These are phyloP conservation scores for Arctium minus DNA, from an alignment of 129 eudicot species.

Conservation along the genomic window DNA sequence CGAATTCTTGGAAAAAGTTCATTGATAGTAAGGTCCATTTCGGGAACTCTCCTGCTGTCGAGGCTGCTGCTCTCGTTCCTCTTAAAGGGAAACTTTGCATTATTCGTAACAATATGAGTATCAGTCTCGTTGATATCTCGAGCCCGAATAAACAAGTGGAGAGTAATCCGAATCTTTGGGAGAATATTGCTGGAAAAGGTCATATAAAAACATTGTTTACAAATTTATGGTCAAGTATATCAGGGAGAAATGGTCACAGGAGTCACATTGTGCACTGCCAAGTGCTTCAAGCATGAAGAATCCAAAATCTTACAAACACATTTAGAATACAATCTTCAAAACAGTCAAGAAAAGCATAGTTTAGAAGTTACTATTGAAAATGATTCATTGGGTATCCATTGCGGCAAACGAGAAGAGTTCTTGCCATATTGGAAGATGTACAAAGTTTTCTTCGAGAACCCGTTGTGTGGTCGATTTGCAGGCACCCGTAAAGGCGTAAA, in stretches of 20 bases:
- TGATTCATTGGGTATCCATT: neutral
- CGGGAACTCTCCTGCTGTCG: slow-evolving; percentile 81
- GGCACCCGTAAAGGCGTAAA: neutral
- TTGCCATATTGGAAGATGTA: neutral
- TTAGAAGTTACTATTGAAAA: neutral
- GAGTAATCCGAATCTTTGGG: slow-evolving; percentile 89
- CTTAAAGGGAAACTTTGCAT: slow-evolving; percentile 89
- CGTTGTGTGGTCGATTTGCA: neutral
- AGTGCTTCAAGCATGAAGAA: slow-evolving; percentile 78
- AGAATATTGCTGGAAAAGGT: slow-evolving; percentile 77
- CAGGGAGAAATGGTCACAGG: slow-evolving; percentile 82
- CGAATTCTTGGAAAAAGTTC: slow-evolving; percentile 67
- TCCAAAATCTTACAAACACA: neutral
- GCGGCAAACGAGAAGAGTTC: neutral
- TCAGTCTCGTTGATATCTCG: slow-evolving; percentile 80
- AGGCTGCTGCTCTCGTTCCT: slow-evolving; percentile 94
- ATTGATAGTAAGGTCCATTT: slow-evolving; percentile 82
- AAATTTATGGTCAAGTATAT: slow-evolving; percentile 82
- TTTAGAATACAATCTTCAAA: neutral
- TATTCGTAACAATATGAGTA: slow-evolving; percentile 87
- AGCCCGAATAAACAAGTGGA: slow-evolving; percentile 64
- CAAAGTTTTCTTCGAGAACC: slow-evolving; percentile 4
- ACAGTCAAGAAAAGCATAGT: neutral
- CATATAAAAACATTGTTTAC: slow-evolving; percentile 71
- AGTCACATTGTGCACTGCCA: slow-evolving; percentile 95